Evolutionary conservation across 352 stramenopile genomes (phyloP).

Genomic region (Pythium periplocum): DNA sequence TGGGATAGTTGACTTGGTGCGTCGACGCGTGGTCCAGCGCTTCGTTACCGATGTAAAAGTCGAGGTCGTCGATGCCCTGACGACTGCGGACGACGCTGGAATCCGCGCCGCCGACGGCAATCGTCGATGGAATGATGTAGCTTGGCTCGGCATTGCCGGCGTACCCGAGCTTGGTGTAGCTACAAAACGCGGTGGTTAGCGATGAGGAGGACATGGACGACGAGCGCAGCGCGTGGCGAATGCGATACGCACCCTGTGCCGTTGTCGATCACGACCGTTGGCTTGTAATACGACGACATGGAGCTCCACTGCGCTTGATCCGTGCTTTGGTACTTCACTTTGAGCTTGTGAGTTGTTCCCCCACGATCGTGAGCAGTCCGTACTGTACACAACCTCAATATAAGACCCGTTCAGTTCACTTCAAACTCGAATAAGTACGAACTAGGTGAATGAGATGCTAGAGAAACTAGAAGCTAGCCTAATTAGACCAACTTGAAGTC

Average conservation of each 20-base stretch:
- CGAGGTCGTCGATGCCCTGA: conserved; percentile 91
- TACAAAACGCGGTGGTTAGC: conserved; percentile 19
- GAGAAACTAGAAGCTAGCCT: no score
- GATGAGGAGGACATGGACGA: background rate
- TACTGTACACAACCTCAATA: no score
- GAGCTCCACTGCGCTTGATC: background rate
- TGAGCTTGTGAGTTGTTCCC: no score
- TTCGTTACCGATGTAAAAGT: conserved; percentile 95
- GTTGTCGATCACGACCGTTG: conserved; percentile 96
- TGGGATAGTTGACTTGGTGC: conserved; percentile 91
- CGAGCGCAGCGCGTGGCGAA: no score
- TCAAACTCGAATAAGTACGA: no score
- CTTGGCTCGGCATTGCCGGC: conserved; percentile 91
- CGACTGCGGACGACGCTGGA: conserved; percentile 73
- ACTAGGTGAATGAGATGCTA: no score
- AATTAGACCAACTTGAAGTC: no score
- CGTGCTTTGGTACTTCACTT: no score
- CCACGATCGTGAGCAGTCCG: no score
- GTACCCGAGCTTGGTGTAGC: conserved; percentile 97
- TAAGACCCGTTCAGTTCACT: no score
- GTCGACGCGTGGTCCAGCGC: conserved; percentile 86
- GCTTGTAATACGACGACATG: conserved; percentile 75
- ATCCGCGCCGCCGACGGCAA: conserved; percentile 70
- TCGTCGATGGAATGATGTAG: conserved; percentile 95
- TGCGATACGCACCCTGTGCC: conserved; percentile 81